Conservation (phyloP, 2,329 filamentous ascomycete genomes). For the Arthrobotrys sphaeroides region DNA sequence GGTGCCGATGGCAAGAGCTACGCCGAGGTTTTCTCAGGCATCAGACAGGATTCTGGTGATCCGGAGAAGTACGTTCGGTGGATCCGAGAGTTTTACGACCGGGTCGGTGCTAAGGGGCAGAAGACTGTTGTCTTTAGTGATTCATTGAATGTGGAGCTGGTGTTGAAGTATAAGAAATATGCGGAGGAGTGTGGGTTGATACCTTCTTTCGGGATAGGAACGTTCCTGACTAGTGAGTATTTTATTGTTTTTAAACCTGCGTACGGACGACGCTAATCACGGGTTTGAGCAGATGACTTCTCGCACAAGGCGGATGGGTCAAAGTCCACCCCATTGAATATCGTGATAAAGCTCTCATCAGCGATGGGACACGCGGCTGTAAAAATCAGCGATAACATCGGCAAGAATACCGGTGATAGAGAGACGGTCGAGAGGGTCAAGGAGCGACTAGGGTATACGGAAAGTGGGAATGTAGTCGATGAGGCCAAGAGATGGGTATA, state of each 20-base stretch:
- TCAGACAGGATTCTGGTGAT: slow-evolving; percentile 90
- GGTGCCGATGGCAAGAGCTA: slow-evolving; percentile 70
- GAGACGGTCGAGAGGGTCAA: slow-evolving; percentile 84
- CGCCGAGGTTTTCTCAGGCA: slow-evolving; percentile 81
- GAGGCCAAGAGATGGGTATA: slow-evolving; percentile 44
- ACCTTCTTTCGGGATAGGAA: slow-evolving; percentile 92
- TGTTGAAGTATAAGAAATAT: slow-evolving; percentile 85
- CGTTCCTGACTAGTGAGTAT: slow-evolving; percentile 81
- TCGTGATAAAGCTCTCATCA: slow-evolving; percentile 95
- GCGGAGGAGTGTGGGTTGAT: slow-evolving; percentile 83
- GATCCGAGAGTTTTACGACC: slow-evolving; percentile 83
- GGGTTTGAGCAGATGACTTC: slow-evolving; percentile 74
- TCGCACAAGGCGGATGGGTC: slow-evolving; percentile 71
- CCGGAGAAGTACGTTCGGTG: slow-evolving; percentile 79
- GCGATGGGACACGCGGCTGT: slow-evolving; percentile 82
- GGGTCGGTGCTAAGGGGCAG: slow-evolving; percentile 67
- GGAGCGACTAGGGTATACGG: slow-evolving; percentile 65
- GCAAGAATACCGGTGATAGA: slow-evolving; percentile 93
- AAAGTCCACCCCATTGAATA: slow-evolving; percentile 87
- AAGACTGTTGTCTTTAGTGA: slow-evolving; percentile 97
- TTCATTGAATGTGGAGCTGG: slow-evolving; percentile 88
- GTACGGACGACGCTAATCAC: not conserved
- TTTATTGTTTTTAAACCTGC: not conserved
- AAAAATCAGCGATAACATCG: slow-evolving; percentile 90
- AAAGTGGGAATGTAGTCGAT: slow-evolving; percentile 50